phyloP scores from a whole-genome alignment of 179 eudicot genomes.

The Corrigiola litoralis region DNA sequence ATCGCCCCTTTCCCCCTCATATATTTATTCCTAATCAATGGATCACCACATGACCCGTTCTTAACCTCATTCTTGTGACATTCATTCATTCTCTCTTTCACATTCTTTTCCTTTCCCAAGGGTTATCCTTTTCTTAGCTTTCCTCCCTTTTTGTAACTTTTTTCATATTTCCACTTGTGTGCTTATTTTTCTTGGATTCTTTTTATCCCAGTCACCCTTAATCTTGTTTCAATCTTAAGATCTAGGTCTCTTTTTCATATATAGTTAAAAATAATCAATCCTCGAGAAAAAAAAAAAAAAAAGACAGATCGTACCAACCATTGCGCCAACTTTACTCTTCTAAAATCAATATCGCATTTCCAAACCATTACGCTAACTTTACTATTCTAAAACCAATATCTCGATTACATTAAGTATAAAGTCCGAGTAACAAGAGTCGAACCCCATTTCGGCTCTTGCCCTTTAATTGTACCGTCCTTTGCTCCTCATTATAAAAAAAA shows the following conservation, averaged over 20 bases:
- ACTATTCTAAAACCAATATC: too few species aligned
- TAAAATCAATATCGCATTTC: too few species aligned
- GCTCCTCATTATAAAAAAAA: too few species aligned
- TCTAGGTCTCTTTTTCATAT: too few species aligned
- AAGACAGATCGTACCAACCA: too few species aligned
- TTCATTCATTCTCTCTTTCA: neutral
- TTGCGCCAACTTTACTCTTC: too few species aligned
- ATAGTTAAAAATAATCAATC: neutral
- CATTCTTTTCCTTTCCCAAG: constrained; percentile 13
- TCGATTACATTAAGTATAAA: too few species aligned
- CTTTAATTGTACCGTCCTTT: too few species aligned
- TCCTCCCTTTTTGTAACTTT: constrained; percentile 9
- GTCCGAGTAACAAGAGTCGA: too few species aligned
- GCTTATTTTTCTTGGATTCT: constrained; percentile 22
- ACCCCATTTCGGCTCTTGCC: too few species aligned
- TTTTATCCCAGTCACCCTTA: constrained; percentile 28
- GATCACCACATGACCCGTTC: constrained; percentile 34
- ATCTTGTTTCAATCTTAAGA: too few species aligned
- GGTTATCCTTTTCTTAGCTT: constrained; percentile 13
- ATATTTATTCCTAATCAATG: constrained; percentile 3
- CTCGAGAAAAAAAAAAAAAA: neutral
- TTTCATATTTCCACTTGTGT: neutral
- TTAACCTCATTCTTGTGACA: neutral
- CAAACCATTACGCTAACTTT: too few species aligned
- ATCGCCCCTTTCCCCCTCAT: neutral